These are phyloP conservation scores for Suillus placidus DNA, from an alignment of 768 basidiomycete genomes.

Conservation along the genomic window DNA sequence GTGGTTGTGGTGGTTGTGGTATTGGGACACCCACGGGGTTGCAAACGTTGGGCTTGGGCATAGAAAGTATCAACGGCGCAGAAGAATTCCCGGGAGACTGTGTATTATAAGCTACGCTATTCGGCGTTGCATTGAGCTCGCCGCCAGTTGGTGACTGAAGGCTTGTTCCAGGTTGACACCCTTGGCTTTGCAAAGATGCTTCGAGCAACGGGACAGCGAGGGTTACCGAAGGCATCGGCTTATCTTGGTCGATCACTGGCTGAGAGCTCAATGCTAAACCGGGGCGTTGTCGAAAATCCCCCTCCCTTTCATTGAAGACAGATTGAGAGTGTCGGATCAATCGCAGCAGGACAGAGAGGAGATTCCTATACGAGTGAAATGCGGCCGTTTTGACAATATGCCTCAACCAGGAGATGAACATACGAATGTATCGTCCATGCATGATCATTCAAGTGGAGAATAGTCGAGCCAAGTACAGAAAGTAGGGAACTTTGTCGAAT, in stretches of 20 bases:
- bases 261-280: constrained; percentile 1
- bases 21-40: background rate
- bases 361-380: background rate
- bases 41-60: background rate
- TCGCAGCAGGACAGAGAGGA: background rate
- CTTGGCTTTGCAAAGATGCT: background rate
- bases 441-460: background rate
- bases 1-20: background rate
- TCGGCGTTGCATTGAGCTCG: background rate
- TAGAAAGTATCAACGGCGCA: background rate
- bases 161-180: background rate
- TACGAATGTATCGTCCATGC: background rate
- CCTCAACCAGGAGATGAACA: background rate
- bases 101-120: background rate
- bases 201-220: background rate
- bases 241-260: background rate
- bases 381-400: background rate
- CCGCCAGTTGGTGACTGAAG: background rate
- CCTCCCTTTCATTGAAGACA: background rate
- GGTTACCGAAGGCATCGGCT: background rate
- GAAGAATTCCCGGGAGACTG: background rate
- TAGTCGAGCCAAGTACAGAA: background rate
- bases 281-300: background rate
- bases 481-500: background rate
- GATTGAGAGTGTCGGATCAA: background rate